Percentiles rank a stretch among this genome's conserved stretches.
Evolutionary conservation across 306 rosid genomes (phyloP).

Genomic region (Leucaena leucocephala): DNA sequence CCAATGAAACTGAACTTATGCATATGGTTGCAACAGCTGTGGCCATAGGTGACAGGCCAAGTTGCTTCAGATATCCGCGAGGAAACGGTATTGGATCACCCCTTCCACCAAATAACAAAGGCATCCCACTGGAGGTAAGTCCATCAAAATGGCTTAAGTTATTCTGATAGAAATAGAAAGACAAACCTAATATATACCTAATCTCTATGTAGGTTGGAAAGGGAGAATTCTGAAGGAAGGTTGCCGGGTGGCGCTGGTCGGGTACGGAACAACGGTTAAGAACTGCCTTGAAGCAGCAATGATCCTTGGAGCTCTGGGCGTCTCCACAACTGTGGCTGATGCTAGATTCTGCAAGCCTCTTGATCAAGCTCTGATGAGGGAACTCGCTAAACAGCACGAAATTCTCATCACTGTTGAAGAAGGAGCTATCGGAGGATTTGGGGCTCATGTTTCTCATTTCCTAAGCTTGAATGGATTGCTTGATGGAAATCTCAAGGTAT

Average conservation of each 20-base stretch:
- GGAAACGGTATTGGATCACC: not conserved
- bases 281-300: constrained; percentile 55
- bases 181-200: too few species aligned
- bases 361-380: constrained; percentile 53
- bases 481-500: constrained; percentile 71
- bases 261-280: constrained; percentile 60
- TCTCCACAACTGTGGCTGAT: constrained; percentile 60
- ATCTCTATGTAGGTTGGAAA: constrained; percentile 52
- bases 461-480: constrained; percentile 57
- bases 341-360: constrained; percentile 80
- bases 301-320: constrained; percentile 48
- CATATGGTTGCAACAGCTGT: not conserved
- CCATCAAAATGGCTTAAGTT: too few species aligned
- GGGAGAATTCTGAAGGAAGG: constrained; percentile 64
- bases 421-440: constrained; percentile 73
- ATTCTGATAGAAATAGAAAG: too few species aligned
- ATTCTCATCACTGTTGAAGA: constrained; percentile 68
- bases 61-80: not conserved
- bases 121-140: constrained; percentile 27
- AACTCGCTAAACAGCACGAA: constrained; percentile 60
- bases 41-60: not conserved
- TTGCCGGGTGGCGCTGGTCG: constrained; percentile 66
- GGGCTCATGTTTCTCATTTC: constrained; percentile 75
- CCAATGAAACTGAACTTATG: not conserved
- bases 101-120: not conserved